Conservation (phyloP, 1,139 yeast genomes). For the Debaryomyces singareniensis region DNA sequence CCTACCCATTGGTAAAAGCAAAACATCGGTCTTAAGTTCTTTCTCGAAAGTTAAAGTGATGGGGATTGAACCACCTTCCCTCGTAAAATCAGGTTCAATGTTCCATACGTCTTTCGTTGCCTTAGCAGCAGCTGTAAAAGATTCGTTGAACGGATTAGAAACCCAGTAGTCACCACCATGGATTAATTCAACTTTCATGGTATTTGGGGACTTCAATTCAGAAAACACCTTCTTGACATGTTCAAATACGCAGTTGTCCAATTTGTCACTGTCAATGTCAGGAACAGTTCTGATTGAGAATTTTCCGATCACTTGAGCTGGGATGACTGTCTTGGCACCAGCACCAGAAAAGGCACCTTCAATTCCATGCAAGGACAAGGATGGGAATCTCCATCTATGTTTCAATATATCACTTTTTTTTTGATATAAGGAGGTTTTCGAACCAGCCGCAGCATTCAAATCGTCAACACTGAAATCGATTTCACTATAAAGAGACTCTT, state of each 20-base stretch:
- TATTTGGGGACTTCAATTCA: slow-evolving; percentile 70
- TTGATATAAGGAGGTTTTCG: slow-evolving; percentile 72
- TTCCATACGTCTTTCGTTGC: slow-evolving; percentile 96
- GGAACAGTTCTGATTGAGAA: slow-evolving; percentile 98
- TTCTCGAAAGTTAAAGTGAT: slow-evolving; percentile 90
- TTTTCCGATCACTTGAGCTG: slow-evolving; percentile 89
- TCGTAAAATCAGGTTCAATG: slow-evolving; percentile 90
- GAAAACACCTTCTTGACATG: slow-evolving; percentile 63
- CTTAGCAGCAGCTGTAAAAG: slow-evolving; percentile 88
- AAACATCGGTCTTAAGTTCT: slow-evolving; percentile 75
- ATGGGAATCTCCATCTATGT: slow-evolving; percentile 99
- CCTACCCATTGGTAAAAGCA: slow-evolving; percentile 93
- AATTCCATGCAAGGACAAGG: slow-evolving; percentile 90
- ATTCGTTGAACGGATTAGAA: slow-evolving; percentile 86
- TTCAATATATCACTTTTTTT: slow-evolving; percentile 79
- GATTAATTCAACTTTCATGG: slow-evolving; percentile 62
- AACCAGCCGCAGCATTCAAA: slow-evolving; percentile 83
- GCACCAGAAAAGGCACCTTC: slow-evolving; percentile 95
- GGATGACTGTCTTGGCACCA: slow-evolving; percentile 98
- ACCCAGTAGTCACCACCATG: slow-evolving; percentile 98
- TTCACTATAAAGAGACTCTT: slow-evolving; percentile 69
- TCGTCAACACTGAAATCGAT: slow-evolving; percentile 84
- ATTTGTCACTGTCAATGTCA: slow-evolving; percentile 72
- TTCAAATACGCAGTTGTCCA: slow-evolving; percentile 70
- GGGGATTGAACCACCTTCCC: slow-evolving; percentile 99